These are phyloP conservation scores for Monosporascus sp. DNA, from an alignment of 2,329 filamentous ascomycete genomes.

Conservation along the genomic window DNA sequence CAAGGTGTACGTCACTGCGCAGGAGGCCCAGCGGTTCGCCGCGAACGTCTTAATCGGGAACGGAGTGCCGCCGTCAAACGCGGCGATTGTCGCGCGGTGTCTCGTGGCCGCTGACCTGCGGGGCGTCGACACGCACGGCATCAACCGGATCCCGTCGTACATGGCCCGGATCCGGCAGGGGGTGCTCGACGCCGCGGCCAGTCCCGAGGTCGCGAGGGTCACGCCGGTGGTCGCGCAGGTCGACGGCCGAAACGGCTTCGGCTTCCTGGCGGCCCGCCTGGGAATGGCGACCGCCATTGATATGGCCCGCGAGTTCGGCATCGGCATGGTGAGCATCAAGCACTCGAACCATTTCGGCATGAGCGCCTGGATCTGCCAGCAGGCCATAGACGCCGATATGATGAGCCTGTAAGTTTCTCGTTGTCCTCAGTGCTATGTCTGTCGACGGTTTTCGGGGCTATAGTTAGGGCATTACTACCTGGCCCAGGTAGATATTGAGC, in stretches of 20 bases:
- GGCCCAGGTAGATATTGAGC: neutral
- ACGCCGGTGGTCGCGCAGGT: conserved; percentile 69
- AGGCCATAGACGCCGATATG: conserved; percentile 67
- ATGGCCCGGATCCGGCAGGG: conserved; percentile 66
- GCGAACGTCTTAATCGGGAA: conserved; percentile 54
- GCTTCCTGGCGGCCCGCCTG: conserved; percentile 62
- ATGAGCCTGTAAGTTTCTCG: conserved; percentile 46
- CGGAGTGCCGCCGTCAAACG: conserved; percentile 53
- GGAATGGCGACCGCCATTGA: conserved; percentile 65
- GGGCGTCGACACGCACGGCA: conserved; percentile 74
- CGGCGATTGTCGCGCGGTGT: conserved; percentile 58
- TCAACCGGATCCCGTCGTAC: conserved; percentile 74
- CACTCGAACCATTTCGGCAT: conserved; percentile 82
- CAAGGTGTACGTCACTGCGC: conserved; percentile 30
- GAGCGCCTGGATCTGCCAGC: conserved; percentile 74
- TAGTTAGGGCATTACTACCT: neutral
- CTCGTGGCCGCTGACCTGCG: conserved; percentile 71
- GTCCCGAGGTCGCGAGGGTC: conserved; percentile 52
- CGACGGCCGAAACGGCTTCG: conserved; percentile 66
- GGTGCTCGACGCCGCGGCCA: conserved; percentile 57
- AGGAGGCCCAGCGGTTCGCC: conserved; percentile 42
- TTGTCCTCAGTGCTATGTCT: neutral
- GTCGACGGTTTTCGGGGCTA: neutral
- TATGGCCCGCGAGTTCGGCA: conserved; percentile 60
- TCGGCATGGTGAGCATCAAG: conserved; percentile 71